phyloP scores from a whole-genome alignment of 2,329 filamentous ascomycete genomes.

The Penicillium sclerotigenum region DNA sequence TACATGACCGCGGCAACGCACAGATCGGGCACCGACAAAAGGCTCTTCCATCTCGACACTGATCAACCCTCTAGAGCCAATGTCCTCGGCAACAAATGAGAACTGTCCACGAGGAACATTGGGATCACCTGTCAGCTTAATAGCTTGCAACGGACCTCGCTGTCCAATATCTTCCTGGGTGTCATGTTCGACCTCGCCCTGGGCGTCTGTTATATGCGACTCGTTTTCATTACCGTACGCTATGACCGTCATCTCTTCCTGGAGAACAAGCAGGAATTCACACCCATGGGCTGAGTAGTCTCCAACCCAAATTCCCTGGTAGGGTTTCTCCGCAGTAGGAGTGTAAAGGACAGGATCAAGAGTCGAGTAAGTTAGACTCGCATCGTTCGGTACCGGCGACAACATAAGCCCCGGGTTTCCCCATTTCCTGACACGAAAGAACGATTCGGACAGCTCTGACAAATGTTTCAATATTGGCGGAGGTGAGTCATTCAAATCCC shows the following conservation, averaged over 20 bases:
- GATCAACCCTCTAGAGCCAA: constrained; percentile 64
- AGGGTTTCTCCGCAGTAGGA: constrained; percentile 75
- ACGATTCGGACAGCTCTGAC: constrained; percentile 60
- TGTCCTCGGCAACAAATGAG: constrained; percentile 75
- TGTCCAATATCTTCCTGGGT: constrained; percentile 52
- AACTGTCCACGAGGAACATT: constrained; percentile 85
- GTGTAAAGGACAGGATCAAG: constrained; percentile 73
- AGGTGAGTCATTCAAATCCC: constrained; percentile 46
- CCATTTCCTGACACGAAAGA: constrained; percentile 75
- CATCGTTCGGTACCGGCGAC: constrained; percentile 38
- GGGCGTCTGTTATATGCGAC: neutral
- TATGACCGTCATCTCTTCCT: constrained; percentile 53
- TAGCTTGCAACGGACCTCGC: constrained; percentile 69
- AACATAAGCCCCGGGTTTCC: constrained; percentile 57
- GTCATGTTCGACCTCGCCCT: constrained; percentile 37
- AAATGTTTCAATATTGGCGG: constrained; percentile 47
- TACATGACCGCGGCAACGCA: constrained; percentile 73
- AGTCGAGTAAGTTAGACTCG: constrained; percentile 65
- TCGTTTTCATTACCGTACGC: neutral
- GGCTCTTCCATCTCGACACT: constrained; percentile 61
- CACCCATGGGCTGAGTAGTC: constrained; percentile 86
- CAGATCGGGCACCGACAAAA: constrained; percentile 72
- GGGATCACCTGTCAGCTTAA: constrained; percentile 88
- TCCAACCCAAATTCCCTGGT: constrained; percentile 86
- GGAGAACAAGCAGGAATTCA: constrained; percentile 80